Evolutionary conservation across 306 rosid genomes (phyloP).

Genomic region (Castanea crenata): DNA sequence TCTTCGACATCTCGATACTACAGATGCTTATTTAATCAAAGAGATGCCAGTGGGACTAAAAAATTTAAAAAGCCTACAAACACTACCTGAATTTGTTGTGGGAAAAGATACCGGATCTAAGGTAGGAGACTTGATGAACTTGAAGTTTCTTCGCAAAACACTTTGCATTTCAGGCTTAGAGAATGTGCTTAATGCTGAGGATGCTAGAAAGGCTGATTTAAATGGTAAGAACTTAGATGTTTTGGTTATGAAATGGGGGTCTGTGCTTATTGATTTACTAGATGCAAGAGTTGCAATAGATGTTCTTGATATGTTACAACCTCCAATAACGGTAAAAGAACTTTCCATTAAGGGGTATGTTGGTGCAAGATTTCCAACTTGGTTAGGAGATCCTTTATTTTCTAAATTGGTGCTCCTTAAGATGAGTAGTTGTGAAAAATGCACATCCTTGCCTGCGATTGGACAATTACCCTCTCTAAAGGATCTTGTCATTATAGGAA

Average conservation of each 20-base stretch:
- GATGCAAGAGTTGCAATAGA: neutral
- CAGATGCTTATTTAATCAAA: too few species aligned
- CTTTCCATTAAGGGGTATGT: neutral
- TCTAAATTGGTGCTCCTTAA: neutral
- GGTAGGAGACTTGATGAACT: neutral
- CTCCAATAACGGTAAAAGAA: neutral
- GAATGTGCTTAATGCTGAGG: neutral
- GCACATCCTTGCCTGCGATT: neutral
- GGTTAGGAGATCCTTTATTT: neutral
- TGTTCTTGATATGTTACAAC: neutral
- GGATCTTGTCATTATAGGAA: neutral
- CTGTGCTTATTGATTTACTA: too few species aligned
- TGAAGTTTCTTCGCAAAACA: neutral
- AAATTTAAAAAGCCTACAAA: neutral
- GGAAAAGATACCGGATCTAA: too few species aligned
- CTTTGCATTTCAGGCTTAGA: neutral
- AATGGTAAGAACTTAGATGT: neutral
- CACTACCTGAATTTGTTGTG: too few species aligned
- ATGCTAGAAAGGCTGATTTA: conserved; percentile 1
- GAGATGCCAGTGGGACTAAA: neutral
- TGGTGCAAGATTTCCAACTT: neutral
- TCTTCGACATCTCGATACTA: too few species aligned
- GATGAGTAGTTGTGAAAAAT: neutral
- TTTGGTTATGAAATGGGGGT: neutral
- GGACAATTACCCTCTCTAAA: neutral